Evolutionary conservation across 345 rosid genomes (phyloP).

Genomic region (Eucalyptus sp.): DNA sequence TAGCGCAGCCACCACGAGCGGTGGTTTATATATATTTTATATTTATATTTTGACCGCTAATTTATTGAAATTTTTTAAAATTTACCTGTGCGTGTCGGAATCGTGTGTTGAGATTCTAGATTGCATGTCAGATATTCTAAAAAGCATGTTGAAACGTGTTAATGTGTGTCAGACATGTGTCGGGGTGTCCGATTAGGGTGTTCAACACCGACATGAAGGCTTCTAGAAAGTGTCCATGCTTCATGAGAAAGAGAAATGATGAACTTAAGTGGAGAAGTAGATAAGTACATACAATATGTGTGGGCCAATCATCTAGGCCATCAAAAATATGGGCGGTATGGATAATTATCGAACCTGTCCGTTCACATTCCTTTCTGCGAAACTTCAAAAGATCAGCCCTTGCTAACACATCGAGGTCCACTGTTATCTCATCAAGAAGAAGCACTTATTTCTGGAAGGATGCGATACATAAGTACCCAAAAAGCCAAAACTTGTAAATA

Average conservation of each 20-base stretch:
- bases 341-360: conserved; percentile 45
- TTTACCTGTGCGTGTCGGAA: too few species aligned
- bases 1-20: too few species aligned
- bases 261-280: too few species aligned
- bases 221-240: too few species aligned
- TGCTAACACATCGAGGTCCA: conserved; percentile 89
- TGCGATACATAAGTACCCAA: not conserved
- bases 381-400: conserved; percentile 88
- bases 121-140: rapidly evolving
- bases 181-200: too few species aligned
- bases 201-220: too few species aligned
- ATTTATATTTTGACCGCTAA: too few species aligned
- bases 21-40: too few species aligned
- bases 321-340: conserved; percentile 90
- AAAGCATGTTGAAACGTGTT: rapidly evolving
- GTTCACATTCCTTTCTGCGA: conserved; percentile 72
- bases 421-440: conserved; percentile 93
- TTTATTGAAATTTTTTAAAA: too few species aligned
- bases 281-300: conserved; percentile 17
- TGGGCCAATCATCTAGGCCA: conserved; percentile 22
- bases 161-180: too few species aligned
- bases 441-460: conserved; percentile 43
- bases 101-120: rapidly evolving
- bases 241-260: not conserved
- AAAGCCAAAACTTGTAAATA: not conserved